A percentile compares a stretch with the other conserved stretches of the same genome.
These are phyloP conservation scores for Thinopyrum elongatum DNA, from an alignment of 176 grass and related monocot species.

Conservation along the genomic window DNA sequence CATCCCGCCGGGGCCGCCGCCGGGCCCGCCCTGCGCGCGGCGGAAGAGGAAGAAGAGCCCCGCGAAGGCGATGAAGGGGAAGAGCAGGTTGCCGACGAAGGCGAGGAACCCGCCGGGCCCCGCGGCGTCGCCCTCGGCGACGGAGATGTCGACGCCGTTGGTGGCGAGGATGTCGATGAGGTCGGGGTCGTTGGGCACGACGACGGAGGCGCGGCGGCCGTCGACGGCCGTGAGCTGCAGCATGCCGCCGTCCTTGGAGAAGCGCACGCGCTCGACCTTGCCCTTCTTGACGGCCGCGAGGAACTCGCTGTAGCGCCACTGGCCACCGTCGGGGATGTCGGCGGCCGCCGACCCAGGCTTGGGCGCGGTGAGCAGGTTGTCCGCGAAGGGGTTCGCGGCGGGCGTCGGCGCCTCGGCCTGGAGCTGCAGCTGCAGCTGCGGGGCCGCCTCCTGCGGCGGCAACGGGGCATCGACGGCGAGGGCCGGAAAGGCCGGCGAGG, in stretches of 20 bases:
- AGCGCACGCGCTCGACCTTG: slow-evolving; percentile 89
- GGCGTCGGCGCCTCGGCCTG: slow-evolving; percentile 54
- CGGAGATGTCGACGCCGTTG: slow-evolving; percentile 97
- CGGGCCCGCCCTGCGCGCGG: slow-evolving; percentile 75
- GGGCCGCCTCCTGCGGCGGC: not conserved
- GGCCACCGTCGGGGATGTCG: slow-evolving; percentile 74
- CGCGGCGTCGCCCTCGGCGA: slow-evolving; percentile 78
- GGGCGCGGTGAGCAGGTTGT: slow-evolving; percentile 62
- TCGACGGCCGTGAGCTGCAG: slow-evolving; percentile 90
- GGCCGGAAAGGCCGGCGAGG: slow-evolving; percentile 38
- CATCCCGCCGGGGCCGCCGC: slow-evolving; percentile 74
- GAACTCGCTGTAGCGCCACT: slow-evolving; percentile 99
- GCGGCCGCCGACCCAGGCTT: slow-evolving; percentile 22
- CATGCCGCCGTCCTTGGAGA: slow-evolving; percentile 73
- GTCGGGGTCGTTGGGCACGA: slow-evolving; percentile 91
- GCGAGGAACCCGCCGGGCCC: slow-evolving; percentile 50
- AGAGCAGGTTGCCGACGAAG: slow-evolving; percentile 86
- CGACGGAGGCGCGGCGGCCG: slow-evolving; percentile 62
- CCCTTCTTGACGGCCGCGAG: slow-evolving; percentile 82
- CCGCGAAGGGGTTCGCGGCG: slow-evolving; percentile 65
- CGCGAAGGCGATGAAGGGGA: slow-evolving; percentile 88
- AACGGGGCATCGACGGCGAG: slow-evolving; percentile 44
- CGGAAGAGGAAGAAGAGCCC: slow-evolving; percentile 98
- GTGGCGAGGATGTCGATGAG: slow-evolving; percentile 95
- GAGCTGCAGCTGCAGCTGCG: slow-evolving; percentile 2